Base-by-base conservation (phyloP, 257 asterid species). In the Mitragyna speciosa region DNA sequence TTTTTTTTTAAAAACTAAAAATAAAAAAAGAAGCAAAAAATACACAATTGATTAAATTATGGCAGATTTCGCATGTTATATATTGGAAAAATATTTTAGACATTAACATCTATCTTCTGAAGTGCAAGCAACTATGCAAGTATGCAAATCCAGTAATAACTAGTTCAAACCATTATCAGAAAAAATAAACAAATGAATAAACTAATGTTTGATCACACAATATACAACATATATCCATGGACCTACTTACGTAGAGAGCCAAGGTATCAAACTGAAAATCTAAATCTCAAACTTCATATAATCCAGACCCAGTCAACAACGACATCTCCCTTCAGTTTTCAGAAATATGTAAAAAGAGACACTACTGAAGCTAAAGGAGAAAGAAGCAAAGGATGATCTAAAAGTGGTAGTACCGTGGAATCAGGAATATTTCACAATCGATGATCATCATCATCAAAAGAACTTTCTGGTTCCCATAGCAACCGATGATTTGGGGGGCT, bases 391-490 rank as follows among this genome's bases (percentile, higher is more conserved):
- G 12, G 58, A 26, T 70, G 12, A 45, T 45, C 47, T 1, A 56
- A 75, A 22, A 74, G n/a, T n/a, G 28, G 24, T 36, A 67, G 72
- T 63, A 76, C 79, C 79, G 26, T 61, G 45, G 59, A 61, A 43
- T 59, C 71, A 56, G 71, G 70, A 59, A 0, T 61, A n/a, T 20
- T 58, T 20, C 26, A 72, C 48, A 59, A 20, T 4, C n/a, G n/a
- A n/a, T 1, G 77, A 31, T 12, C 26, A 76, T 26, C n/a, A 64
- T 64, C 33, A 76, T 64, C 69, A 82, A 76, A 82, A 78, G 70
- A 82, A 82, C 72, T 82, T 82, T 66, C 79, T 64, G 26, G 79
- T 78, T 20, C 79, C 79, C 54, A 45, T 54, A 45, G 58, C 30
- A 36, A 28, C 66, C 0, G 79, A 41, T 58, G 81, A 66, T 63